Evolutionary conservation across 2,329 filamentous ascomycete genomes (phyloP).

Genomic region (Coniochaeta sp.): DNA sequence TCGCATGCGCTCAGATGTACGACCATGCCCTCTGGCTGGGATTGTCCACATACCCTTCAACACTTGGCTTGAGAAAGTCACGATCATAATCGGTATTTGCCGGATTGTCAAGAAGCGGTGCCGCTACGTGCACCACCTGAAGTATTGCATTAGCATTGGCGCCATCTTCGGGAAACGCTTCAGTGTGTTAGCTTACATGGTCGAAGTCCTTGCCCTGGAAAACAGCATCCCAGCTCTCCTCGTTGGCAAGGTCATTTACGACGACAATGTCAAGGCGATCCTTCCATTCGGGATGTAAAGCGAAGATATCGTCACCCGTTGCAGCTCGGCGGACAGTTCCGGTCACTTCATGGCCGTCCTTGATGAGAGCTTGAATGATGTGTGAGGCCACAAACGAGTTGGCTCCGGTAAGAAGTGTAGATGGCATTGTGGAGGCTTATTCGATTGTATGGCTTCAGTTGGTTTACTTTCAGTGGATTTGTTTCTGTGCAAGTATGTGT

Average conservation of each 20-base stretch:
- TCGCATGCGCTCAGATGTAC: background rate
- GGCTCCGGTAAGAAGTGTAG: slow-evolving; percentile 21
- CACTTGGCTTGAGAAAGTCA: slow-evolving; percentile 18
- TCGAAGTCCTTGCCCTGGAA: slow-evolving; percentile 19
- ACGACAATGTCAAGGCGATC: slow-evolving; percentile 19
- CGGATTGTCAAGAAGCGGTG: slow-evolving; percentile 19
- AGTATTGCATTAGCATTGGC: background rate
- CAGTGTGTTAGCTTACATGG: slow-evolving; percentile 11
- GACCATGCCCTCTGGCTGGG: background rate
- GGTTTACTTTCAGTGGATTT: background rate
- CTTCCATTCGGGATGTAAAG: slow-evolving; percentile 18
- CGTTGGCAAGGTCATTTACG: slow-evolving; percentile 18
- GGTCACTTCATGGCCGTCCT: slow-evolving; percentile 14
- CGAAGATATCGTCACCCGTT: slow-evolving; percentile 15
- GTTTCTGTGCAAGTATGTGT: background rate
- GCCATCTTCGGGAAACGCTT: background rate
- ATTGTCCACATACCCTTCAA: slow-evolving; percentile 14
- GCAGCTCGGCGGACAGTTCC: slow-evolving; percentile 15
- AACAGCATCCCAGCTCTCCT: slow-evolving; percentile 17
- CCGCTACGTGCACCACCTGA: slow-evolving; percentile 18
- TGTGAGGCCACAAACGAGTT: slow-evolving; percentile 20
- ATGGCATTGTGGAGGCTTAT: slow-evolving; percentile 14
- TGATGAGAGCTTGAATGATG: slow-evolving; percentile 17
- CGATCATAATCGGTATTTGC: slow-evolving; percentile 19
- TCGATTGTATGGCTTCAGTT: background rate